These are phyloP conservation scores for Auricularia auricula-judae DNA, from an alignment of 768 basidiomycete species.

Conservation along the genomic window DNA sequence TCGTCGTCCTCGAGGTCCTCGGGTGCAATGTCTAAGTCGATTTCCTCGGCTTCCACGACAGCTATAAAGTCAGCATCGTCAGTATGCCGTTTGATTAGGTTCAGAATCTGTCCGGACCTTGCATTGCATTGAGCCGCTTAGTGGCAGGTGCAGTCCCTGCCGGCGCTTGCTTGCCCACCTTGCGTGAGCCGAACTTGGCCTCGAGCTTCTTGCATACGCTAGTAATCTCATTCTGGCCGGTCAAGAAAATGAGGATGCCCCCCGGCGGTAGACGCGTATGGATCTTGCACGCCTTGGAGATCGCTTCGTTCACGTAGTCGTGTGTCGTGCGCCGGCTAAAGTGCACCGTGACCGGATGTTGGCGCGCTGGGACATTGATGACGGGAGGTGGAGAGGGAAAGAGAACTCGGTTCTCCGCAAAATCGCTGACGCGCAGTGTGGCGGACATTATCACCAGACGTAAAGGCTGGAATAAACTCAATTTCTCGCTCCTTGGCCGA, in stretches of 20 bases:
- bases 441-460: conserved; percentile 98
- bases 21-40: conserved; percentile 53
- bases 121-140: not conserved
- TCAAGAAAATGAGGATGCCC: conserved; percentile 87
- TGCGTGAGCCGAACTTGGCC: conserved; percentile 59
- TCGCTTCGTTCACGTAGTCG: conserved; percentile 84
- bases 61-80: conserved; percentile 23
- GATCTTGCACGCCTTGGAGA: conserved; percentile 85
- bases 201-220: conserved; percentile 77
- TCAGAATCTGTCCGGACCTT: not conserved
- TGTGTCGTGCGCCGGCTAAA: conserved; percentile 78
- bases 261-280: conserved; percentile 87
- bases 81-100: not conserved
- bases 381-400: conserved; percentile 84
- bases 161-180: conserved; percentile 37
- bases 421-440: conserved; percentile 87
- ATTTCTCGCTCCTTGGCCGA: too few relatives aligned
- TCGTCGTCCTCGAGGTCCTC: conserved; percentile 49
- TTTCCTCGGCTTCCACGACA: conserved; percentile 71
- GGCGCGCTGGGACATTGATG: conserved; percentile 79
- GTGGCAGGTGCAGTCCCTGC: conserved; percentile 18
- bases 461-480: conserved; percentile 46
- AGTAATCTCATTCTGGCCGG: conserved; percentile 91
- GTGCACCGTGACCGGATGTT: conserved; percentile 91
- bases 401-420: conserved; percentile 71